A percentile compares a stretch with the other conserved stretches of the same genome.
Conservation (phyloP, 441 rosid species). For the Hura crepitans region DNA sequence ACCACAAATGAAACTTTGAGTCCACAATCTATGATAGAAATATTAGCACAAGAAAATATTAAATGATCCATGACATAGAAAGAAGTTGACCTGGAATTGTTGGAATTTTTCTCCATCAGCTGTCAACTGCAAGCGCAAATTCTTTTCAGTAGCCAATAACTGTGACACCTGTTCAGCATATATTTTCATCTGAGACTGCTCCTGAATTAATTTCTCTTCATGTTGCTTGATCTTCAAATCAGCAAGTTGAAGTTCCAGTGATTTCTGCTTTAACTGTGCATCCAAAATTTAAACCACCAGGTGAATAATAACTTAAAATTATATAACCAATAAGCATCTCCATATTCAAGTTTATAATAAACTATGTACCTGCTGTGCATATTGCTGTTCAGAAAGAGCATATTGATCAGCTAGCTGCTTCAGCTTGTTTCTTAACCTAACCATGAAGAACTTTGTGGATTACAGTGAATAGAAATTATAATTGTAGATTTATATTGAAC, state of each 20-base stretch:
- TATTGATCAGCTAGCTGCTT: conserved; percentile 83
- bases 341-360: background rate
- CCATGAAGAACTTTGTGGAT: conserved; percentile 23
- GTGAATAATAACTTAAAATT: background rate
- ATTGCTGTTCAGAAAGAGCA: conserved; percentile 72
- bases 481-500: background rate
- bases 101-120: conserved; percentile 92
- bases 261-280: conserved; percentile 77
- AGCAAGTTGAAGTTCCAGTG: conserved; percentile 76
- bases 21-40: background rate
- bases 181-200: conserved; percentile 79
- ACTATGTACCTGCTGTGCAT: conserved; percentile 57
- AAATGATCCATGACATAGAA: background rate
- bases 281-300: conserved; percentile 24
- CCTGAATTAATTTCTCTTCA: conserved; percentile 74
- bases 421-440: conserved; percentile 76
- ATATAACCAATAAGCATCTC: background rate
- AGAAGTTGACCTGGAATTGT: conserved; percentile 72
- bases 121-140: conserved; percentile 69
- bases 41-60: background rate
- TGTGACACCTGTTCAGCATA: conserved; percentile 87
- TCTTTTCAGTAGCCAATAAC: conserved; percentile 76
- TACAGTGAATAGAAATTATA: background rate
- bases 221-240: conserved; percentile 73
- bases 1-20: background rate